A percentile compares a stretch with the other conserved stretches of the same genome.
phyloP scores from a whole-genome alignment of 768 basidiomycete genomes.

The Tulasnella sp. region DNA sequence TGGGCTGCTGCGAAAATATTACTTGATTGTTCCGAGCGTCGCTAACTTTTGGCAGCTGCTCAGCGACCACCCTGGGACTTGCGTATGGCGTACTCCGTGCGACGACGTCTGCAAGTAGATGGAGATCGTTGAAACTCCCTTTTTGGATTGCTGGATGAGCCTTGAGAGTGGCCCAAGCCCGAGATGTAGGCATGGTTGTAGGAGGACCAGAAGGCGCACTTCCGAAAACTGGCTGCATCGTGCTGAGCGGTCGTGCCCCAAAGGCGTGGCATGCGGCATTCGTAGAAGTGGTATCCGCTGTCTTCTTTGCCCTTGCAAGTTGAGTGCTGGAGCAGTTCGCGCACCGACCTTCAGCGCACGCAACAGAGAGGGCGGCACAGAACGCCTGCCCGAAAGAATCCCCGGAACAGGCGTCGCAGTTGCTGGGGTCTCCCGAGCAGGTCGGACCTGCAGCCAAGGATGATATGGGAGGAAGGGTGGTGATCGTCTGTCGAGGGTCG shows the following conservation, averaged over 20 bases:
- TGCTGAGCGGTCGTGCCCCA: not conserved
- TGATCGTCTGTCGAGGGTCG: not conserved
- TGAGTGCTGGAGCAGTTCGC: not conserved
- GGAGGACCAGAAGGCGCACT: slow-evolving; percentile 12
- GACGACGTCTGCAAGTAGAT: slow-evolving; percentile 80
- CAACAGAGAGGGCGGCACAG: slow-evolving; percentile 61
- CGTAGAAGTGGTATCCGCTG: slow-evolving; percentile 15
- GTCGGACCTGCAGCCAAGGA: slow-evolving; percentile 17
- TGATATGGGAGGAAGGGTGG: slow-evolving; percentile 14
- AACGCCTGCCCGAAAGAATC: slow-evolving; percentile 84
- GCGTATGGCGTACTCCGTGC: slow-evolving; percentile 69
- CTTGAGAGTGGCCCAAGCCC: slow-evolving; percentile 77
- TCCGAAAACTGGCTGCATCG: slow-evolving; percentile 10
- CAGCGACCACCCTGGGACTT: slow-evolving; percentile 55
- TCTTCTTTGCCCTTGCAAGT: not conserved
- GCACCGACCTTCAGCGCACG: slow-evolving; percentile 37
- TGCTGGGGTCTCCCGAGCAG: slow-evolving; percentile 80
- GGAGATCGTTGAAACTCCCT: slow-evolving; percentile 56
- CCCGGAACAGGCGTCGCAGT: slow-evolving; percentile 76
- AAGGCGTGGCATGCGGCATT: no score
- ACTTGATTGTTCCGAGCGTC: not conserved
- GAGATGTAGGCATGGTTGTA: slow-evolving; percentile 53
- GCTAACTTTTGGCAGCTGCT: slow-evolving; percentile 23
- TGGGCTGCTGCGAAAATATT: slow-evolving; percentile 37
- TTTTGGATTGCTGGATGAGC: slow-evolving; percentile 72